Conservation (phyloP, 768 basidiomycete species). For the Hericium erinaceus region DNA sequence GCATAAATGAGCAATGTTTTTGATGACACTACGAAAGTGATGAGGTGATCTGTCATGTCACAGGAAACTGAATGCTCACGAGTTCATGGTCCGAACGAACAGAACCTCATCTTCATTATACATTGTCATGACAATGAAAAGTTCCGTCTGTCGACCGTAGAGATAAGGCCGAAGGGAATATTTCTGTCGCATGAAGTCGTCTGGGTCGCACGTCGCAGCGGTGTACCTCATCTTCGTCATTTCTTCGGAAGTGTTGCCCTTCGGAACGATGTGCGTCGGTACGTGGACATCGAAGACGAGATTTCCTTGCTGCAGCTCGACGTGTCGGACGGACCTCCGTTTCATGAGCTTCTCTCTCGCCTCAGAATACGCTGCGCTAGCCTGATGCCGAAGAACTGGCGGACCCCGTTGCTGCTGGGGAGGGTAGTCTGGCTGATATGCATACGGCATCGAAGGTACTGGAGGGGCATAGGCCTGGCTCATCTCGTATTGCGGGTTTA, state of each 20-base stretch:
- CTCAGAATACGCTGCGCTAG: conserved; percentile 45
- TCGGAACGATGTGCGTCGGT: conserved; percentile 71
- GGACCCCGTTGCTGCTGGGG: conserved; percentile 36
- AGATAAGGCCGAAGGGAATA: conserved; percentile 77
- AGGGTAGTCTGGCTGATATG: conserved; percentile 44
- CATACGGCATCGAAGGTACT: conserved; percentile 44
- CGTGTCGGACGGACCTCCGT: conserved; percentile 67
- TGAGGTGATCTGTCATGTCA: background rate
- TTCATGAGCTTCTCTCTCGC: conserved; percentile 79
- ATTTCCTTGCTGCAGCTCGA: conserved; percentile 76
- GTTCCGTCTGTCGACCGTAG: conserved; percentile 72
- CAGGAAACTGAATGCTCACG: conserved; percentile 35
- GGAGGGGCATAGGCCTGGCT: conserved; percentile 42
- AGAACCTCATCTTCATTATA: conserved; percentile 85
- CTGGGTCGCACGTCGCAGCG: conserved; percentile 83
- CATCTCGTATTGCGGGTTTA: conserved; percentile 55
- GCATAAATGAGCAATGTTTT: conserved; percentile 79
- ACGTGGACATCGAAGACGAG: conserved; percentile 78
- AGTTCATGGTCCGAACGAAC: conserved; percentile 77
- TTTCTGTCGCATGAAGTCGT: conserved; percentile 71
- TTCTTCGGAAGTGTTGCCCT: conserved; percentile 55
- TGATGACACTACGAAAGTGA: conserved; percentile 53
- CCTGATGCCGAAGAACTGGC: conserved; percentile 31
- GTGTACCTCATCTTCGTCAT: conserved; percentile 83
- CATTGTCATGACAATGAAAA: conserved; percentile 97